These are phyloP conservation scores for Amoebophrya sp. DNA, from an alignment of 169 alveolate genomes.

Conservation along the genomic window DNA sequence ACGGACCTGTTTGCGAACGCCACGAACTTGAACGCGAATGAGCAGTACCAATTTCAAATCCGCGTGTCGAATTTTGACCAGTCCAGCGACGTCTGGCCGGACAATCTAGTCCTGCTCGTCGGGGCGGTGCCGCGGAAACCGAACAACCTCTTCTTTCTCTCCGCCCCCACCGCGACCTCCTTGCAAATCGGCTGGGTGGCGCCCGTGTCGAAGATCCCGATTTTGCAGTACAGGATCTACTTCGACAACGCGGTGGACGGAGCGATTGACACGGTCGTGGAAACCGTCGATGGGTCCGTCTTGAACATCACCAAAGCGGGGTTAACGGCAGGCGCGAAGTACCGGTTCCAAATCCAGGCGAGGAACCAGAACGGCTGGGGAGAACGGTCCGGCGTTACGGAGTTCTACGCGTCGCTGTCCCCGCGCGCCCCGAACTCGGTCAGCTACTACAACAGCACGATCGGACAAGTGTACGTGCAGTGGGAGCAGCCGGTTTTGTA, in stretches of 20 bases:
- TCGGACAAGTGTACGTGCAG: not conserved
- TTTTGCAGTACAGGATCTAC: not conserved
- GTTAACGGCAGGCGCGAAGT: conserved; percentile 4
- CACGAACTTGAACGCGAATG: not conserved
- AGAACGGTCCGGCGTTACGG: not conserved
- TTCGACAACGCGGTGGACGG: not conserved
- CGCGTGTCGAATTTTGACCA: not conserved
- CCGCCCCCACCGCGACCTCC: not conserved
- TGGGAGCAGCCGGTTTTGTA: not conserved
- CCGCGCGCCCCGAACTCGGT: not conserved
- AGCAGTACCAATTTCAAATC: not conserved
- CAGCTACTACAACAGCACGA: not conserved
- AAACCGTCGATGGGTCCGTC: not conserved
- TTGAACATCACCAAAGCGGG: not conserved
- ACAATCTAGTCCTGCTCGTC: not conserved
- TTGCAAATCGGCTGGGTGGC: not conserved
- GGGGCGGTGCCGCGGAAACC: conserved; percentile 12
- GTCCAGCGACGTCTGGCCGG: not conserved
- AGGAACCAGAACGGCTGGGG: conserved; percentile 31
- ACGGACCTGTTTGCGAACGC: not conserved
- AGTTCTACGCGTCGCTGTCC: not conserved
- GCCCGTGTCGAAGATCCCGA: not conserved
- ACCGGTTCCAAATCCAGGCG: conserved; percentile 30
- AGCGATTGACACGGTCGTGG: not conserved
- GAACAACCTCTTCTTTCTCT: not conserved